Base-by-base conservation (phyloP, 352 stramenopile species). In the Pythium biforme region DNA sequence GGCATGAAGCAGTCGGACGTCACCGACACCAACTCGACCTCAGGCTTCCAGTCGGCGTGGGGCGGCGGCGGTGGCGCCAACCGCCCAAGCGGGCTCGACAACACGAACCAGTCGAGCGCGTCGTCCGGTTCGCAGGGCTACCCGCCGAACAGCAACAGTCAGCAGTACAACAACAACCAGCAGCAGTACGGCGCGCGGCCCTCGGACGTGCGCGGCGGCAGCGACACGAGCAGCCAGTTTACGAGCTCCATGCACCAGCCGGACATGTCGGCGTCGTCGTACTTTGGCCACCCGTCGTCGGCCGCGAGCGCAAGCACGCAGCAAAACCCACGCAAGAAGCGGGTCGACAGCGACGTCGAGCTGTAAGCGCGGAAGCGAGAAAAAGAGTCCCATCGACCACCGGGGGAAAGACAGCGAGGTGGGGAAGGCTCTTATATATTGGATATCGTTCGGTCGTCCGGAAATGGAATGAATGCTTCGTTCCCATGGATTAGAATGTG, bases 311-410 rank as follows among this genome's bases (percentile, higher is more conserved):
- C n/a, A n/a, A n/a, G n/a, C n/a, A n/a, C n/a, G n/a, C n/a, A n/a
- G 17, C 15, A 63, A 53, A 40, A 39, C 33, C 27, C 43, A 8
- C 73, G 75, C 41, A 65, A 65, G 63, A 70, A 70, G 50, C 75
- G 76, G 14, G 66, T 87, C 11, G 80, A 87, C 58, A 90, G 78
- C 57, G 80, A 90, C 37, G 66, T 89, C 33, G 80, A 89, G 55
- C 68, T 89, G 14, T 89, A 76, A 63, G 12, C 27, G 20, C 27
- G 9, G 22, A 27, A 8, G 14, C 37, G 31, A 23, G 34, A 43
- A 26, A 46, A 40, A 12, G 14, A 43, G 37, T 43, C 37, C 37
- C n/a, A n/a, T n/a, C n/a, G n/a, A n/a, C n/a, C n/a, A n/a, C n/a
- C n/a, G n/a, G n/a, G n/a, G n/a, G n/a, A n/a, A n/a, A n/a, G n/a